These are phyloP conservation scores for Candolleomyces aberdarensis DNA, from an alignment of 768 basidiomycete species.

Conservation along the genomic window DNA sequence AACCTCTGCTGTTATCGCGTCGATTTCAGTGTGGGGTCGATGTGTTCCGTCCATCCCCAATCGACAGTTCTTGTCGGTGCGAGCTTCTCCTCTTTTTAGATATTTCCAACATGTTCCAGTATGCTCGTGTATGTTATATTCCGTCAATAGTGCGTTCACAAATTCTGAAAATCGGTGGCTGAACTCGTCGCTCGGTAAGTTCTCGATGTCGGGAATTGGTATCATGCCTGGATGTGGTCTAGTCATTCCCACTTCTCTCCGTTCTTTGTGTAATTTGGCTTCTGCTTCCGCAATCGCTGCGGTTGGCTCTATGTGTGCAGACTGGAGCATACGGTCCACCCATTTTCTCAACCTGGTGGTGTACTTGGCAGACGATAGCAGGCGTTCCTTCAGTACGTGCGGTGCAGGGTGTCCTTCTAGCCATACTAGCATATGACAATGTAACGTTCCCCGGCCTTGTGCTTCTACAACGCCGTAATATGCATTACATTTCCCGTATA, in stretches of 20 bases:
- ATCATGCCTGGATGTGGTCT: neutral
- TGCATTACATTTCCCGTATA: conserved; percentile 12
- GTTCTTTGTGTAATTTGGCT: too few relatives aligned
- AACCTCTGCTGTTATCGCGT: neutral
- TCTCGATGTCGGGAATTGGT: neutral
- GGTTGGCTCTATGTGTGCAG: too few relatives aligned
- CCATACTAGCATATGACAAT: conserved; percentile 31
- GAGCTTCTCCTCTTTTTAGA: neutral
- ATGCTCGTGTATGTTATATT: neutral
- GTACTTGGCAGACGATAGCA: neutral
- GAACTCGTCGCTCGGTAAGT: neutral
- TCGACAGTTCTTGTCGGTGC: conserved; percentile 5
- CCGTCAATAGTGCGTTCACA: neutral
- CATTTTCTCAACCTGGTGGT: neutral
- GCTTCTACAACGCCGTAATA: conserved; percentile 24
- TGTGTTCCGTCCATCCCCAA: conserved; percentile 8
- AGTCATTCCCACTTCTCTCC: neutral
- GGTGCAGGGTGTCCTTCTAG: conserved; percentile 13
- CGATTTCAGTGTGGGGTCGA: neutral
- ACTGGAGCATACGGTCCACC: neutral
- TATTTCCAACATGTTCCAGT: neutral
- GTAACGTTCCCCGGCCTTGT: too few relatives aligned
- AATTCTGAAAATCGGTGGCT: neutral
- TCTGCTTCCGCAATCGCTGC: too few relatives aligned
- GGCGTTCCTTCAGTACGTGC: neutral